These are phyloP conservation scores for Thermothelomyces thermophilus DNA, from an alignment of 2,329 filamentous ascomycete species.

Conservation along the genomic window DNA sequence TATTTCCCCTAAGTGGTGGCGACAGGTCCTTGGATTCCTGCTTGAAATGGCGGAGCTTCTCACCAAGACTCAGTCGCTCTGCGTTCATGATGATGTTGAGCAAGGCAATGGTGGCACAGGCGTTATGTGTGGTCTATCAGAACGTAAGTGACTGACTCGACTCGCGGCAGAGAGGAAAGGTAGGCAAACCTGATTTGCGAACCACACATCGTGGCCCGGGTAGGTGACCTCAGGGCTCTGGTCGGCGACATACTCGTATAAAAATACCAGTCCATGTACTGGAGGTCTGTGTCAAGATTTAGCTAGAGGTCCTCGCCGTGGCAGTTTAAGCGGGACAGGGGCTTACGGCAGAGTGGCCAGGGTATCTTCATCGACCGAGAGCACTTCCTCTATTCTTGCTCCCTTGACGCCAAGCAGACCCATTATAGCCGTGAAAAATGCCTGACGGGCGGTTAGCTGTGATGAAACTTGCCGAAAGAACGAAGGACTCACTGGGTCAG, in stretches of 20 bases:
- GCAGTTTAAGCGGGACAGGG: too few species aligned
- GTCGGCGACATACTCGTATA: slow-evolving; percentile 64
- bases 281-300: slow-evolving; percentile 49
- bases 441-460: slow-evolving; percentile 38
- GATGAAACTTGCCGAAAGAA: neutral
- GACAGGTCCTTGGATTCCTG: slow-evolving; percentile 60
- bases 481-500: slow-evolving; percentile 62
- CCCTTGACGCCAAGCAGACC: slow-evolving; percentile 68
- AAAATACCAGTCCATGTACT: slow-evolving; percentile 80
- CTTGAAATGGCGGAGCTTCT: slow-evolving; percentile 67
- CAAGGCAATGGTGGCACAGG: slow-evolving; percentile 86
- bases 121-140: slow-evolving; percentile 67
- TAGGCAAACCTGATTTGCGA: slow-evolving; percentile 72
- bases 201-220: slow-evolving; percentile 67
- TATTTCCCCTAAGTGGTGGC: slow-evolving; percentile 68
- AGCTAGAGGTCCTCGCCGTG: too few species aligned
- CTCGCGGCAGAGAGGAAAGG: neutral
- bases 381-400: slow-evolving; percentile 69
- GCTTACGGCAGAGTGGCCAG: slow-evolving; percentile 57
- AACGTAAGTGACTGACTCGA: neutral
- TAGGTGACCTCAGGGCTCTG: slow-evolving; percentile 46
- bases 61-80: slow-evolving; percentile 57
- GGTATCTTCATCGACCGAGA: slow-evolving; percentile 61
- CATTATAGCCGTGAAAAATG: slow-evolving; percentile 80
- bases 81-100: slow-evolving; percentile 92